A percentile compares a stretch with the other conserved stretches of the same genome.
Evolutionary conservation across 2,329 filamentous ascomycete species (phyloP).

Genomic region (Blastomyces gilchristii): DNA sequence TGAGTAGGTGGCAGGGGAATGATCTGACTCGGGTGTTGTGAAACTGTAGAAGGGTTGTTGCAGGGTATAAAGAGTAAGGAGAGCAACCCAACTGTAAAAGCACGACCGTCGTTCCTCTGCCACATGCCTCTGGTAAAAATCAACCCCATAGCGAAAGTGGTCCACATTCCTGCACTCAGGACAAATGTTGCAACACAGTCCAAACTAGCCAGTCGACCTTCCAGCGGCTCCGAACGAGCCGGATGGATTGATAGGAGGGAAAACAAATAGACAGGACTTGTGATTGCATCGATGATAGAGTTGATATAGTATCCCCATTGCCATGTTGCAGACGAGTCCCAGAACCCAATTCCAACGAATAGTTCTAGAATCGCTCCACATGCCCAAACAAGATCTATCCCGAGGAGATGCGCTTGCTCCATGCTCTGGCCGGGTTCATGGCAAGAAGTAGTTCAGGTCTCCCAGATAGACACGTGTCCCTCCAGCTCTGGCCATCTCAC

Average conservation of each 20-base stretch:
- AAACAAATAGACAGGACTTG: constrained; percentile 36
- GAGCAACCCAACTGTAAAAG: constrained; percentile 40
- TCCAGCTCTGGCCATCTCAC: constrained; percentile 28
- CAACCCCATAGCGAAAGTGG: constrained; percentile 39
- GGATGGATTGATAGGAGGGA: constrained; percentile 26
- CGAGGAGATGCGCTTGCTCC: constrained; percentile 24
- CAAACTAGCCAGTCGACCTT: constrained; percentile 23
- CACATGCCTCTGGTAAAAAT: constrained; percentile 42
- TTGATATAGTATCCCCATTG: constrained; percentile 44
- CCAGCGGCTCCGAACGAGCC: constrained; percentile 17
- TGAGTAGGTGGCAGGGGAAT: constrained; percentile 42
- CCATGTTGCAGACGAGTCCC: constrained; percentile 23
- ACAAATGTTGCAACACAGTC: constrained; percentile 37
- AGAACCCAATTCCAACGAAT: constrained; percentile 30
- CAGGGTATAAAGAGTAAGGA: constrained; percentile 36
- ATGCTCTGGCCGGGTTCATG: constrained; percentile 18
- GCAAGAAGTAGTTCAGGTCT: constrained; percentile 21
- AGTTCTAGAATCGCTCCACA: constrained; percentile 30
- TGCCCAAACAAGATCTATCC: constrained; percentile 30
- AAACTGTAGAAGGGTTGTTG: constrained; percentile 36
- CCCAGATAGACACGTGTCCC: constrained; percentile 27
- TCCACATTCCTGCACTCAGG: constrained; percentile 33
- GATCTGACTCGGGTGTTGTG: constrained; percentile 37
- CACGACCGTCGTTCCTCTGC: constrained; percentile 36
- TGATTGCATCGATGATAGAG: constrained; percentile 36